phyloP scores from a whole-genome alignment of 2,329 filamentous ascomycete genomes.

The Clarireedia paspali region DNA sequence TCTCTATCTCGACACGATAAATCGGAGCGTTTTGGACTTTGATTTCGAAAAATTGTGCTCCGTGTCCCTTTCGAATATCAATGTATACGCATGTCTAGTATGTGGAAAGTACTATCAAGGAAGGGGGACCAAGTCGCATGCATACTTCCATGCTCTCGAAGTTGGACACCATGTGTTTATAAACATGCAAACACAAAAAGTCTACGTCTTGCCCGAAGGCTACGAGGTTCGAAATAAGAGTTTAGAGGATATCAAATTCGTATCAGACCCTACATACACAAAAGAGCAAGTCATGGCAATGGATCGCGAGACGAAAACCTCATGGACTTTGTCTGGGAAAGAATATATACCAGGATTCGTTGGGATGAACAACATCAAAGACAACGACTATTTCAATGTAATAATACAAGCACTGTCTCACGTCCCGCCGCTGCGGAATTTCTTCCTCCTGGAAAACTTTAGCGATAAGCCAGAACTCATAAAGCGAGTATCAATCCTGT shows the following conservation, averaged over 20 bases:
- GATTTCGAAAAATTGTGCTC: conserved; percentile 99
- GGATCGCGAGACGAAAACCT: conserved; percentile 56
- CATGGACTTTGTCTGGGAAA: conserved; percentile 74
- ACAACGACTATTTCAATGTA: conserved; percentile 97
- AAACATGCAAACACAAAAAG: conserved; percentile 89
- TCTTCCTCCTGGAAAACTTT: conserved; percentile 81
- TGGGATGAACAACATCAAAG: conserved; percentile 99
- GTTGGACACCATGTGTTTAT: conserved; percentile 96
- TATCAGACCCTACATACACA: conserved; percentile 82
- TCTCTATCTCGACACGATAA: conserved; percentile 94
- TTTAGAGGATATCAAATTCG: conserved; percentile 96
- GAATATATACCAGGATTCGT: conserved; percentile 91
- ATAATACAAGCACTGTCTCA: conserved; percentile 88
- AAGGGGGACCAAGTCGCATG: conserved; percentile 85
- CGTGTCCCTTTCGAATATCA: conserved; percentile 92
- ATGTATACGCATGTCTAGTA: conserved; percentile 94
- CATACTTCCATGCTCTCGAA: conserved; percentile 95
- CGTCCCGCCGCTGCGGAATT: conserved; percentile 83
- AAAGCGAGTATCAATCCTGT: conserved; percentile 77
- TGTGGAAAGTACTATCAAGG: conserved; percentile 98
- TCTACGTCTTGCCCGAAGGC: conserved; percentile 88
- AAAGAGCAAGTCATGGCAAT: conserved; percentile 72
- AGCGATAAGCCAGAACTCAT: conserved; percentile 69
- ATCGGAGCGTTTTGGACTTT: conserved; percentile 88
- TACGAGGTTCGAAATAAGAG: conserved; percentile 95